phyloP scores from a whole-genome alignment of 2,329 filamentous ascomycete species.

The Cadophora sp. region DNA sequence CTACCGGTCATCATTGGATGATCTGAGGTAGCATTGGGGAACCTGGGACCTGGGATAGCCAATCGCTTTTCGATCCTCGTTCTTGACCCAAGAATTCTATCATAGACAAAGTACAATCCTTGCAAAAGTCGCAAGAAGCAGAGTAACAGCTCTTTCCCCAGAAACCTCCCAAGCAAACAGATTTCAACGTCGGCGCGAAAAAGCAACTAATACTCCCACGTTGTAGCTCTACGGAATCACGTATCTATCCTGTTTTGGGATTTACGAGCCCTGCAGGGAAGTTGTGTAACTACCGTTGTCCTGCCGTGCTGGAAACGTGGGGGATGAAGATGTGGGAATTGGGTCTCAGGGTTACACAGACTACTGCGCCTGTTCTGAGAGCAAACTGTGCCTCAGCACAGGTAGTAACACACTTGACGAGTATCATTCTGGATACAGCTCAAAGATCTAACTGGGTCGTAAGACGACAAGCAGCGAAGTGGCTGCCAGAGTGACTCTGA shows the following conservation, averaged over 20 bases:
- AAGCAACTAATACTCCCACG: not conserved
- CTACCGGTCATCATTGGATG: not conserved
- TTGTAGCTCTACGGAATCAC: not conserved
- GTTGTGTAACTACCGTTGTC: not conserved
- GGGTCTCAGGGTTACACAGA: not conserved
- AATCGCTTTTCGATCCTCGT: not conserved
- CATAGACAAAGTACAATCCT: too few relatives aligned
- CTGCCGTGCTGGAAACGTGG: not conserved
- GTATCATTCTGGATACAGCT: not conserved
- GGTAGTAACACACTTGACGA: not conserved
- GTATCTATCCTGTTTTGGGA: not conserved
- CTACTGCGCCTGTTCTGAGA: not conserved
- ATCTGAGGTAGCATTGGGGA: not conserved
- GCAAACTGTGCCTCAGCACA: conserved; percentile 1
- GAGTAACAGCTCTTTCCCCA: too few relatives aligned
- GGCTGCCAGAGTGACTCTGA: not conserved
- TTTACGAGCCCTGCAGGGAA: not conserved
- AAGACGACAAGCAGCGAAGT: not conserved
- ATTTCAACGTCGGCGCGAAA: not conserved
- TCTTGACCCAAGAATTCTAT: not conserved
- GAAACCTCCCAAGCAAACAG: not conserved
- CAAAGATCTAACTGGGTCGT: not conserved
- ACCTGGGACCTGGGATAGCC: not conserved
- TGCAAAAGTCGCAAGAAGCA: too few relatives aligned
- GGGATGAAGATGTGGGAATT: not conserved